phyloP scores from a whole-genome alignment of 1,284 basidiomycete genomes.

The Fomitopsis palustris region DNA sequence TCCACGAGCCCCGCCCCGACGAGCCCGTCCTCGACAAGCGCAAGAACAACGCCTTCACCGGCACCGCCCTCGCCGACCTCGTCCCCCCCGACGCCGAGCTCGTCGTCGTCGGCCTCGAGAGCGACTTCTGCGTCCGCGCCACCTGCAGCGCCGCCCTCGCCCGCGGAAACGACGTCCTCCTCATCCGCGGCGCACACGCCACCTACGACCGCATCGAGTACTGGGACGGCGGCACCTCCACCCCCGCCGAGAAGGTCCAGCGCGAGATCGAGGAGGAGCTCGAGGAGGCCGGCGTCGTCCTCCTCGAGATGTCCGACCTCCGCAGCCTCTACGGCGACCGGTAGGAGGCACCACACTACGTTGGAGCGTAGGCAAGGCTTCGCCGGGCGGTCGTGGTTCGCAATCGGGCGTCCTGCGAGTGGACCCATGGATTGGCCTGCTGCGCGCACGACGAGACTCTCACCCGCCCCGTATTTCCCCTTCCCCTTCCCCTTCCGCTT shows the following conservation, averaged over 20 bases:
- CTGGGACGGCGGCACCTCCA: conserved; percentile 49
- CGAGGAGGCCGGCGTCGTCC: conserved; percentile 58
- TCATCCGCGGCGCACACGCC: conserved; percentile 61
- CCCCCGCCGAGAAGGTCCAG: conserved; percentile 48
- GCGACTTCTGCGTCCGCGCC: conserved; percentile 62
- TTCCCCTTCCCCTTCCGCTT: background rate
- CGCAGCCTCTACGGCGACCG: conserved; percentile 49
- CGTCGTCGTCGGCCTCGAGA: conserved; percentile 63
- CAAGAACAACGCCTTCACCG: conserved; percentile 68
- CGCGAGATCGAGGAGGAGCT: conserved; percentile 46
- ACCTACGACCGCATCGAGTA: conserved; percentile 64
- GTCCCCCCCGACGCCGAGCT: conserved; percentile 53
- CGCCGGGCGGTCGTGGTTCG: background rate
- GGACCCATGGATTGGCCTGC: too few species aligned
- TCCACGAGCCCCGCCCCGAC: conserved; percentile 41
- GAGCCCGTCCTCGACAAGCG: conserved; percentile 60
- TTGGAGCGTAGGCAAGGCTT: background rate
- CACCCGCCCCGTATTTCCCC: background rate
- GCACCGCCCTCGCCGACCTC: conserved; percentile 46
- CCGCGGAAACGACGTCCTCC: conserved; percentile 59
- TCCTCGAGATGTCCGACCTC: conserved; percentile 63
- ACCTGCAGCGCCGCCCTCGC: conserved; percentile 61
- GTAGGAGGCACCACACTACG: background rate
- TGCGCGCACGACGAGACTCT: background rate
- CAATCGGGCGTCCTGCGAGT: too few species aligned